Base-by-base conservation (phyloP, 805 yeast genomes). In the Tetrapisispora taiwanensis region DNA sequence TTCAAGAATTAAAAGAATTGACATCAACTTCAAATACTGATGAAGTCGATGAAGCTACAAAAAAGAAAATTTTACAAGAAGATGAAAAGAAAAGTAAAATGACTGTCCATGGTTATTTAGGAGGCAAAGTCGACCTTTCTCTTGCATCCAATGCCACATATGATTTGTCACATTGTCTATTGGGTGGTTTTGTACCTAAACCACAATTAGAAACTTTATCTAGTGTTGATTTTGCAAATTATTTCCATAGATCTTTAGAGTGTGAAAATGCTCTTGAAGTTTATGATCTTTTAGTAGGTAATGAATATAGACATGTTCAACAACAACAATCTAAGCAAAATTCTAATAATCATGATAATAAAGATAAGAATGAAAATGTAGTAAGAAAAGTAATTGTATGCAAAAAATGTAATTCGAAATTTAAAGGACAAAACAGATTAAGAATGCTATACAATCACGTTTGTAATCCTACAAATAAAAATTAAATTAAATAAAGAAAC, bases 111-210 rank as follows among this genome's bases (percentile, higher is more conserved):
- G 58, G 58, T 4, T 62, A 59, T 34, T 46, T 62, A 8, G 64
- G 66, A 1, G 59, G 60, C 12, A 54, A 52, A 43, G 56, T 53
- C 13, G 58, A 56, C 36, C 17, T 51, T 3, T 52, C 49, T 13
- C 58, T 56, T 20, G 59, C 59, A 8, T 39, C 54, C 3, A 48
- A 47, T 15, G 54, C 58, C 8, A 50, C 50, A n/a, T 54, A 55
- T 39, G 61, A 60, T 33, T 42, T 59, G n/a, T 46, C 54, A 12
- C 66, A 62, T 40, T 54, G 59, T 13, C 39, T 62, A 31, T 48
- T 62, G 12, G 66, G 66, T 20, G 62, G 62, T 8, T 60, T 58
- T 40, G 65, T 62, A 9, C 66, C 66, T 18, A 51, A 48, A 39
- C 48, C 52, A 22, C 63, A 60, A 44, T 35, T 62, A 36, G 66